These are phyloP conservation scores for Penicillium sp. DNA, from an alignment of 2,329 filamentous ascomycete genomes.

Conservation along the genomic window DNA sequence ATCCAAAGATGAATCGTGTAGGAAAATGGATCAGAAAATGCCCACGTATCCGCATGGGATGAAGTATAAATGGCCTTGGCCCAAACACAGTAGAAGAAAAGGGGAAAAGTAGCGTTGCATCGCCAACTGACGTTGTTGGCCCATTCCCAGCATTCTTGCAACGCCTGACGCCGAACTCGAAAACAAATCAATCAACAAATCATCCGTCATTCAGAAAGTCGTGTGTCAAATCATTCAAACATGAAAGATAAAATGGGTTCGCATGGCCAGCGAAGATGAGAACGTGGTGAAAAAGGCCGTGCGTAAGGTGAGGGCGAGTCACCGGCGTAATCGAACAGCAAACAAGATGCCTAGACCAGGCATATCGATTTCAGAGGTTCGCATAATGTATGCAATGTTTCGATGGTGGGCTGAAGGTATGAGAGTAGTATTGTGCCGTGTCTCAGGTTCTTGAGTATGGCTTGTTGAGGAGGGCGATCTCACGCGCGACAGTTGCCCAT, in stretches of 20 bases:
- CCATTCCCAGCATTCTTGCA: slow-evolving; percentile 10
- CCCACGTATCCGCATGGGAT: not conserved
- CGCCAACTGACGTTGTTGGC: slow-evolving; percentile 3
- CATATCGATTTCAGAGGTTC: slow-evolving; percentile 2
- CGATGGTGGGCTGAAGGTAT: not conserved
- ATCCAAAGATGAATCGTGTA: not conserved
- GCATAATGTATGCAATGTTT: not conserved
- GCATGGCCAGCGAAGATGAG: not conserved
- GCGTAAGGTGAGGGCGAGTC: slow-evolving; percentile 5
- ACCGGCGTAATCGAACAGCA: not conserved
- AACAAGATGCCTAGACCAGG: slow-evolving; percentile 3
- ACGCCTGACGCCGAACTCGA: slow-evolving; percentile 23
- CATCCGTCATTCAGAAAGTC: slow-evolving; percentile 20
- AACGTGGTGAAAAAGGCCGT: not conserved
- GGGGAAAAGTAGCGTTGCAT: not conserved
- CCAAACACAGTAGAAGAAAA: not conserved
- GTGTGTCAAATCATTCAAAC: slow-evolving; percentile 23
- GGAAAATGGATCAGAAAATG: not conserved
- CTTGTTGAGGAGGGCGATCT: slow-evolving; percentile 94
- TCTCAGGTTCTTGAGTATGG: slow-evolving; percentile 70
- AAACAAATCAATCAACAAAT: slow-evolving; percentile 15
- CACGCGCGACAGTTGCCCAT: slow-evolving; percentile 83
- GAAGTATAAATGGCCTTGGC: not conserved
- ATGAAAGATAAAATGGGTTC: slow-evolving; percentile 3
- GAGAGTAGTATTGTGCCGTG: not conserved